phyloP scores from a whole-genome alignment of 2,329 filamentous ascomycete genomes.

The Aureobasidium sp. region DNA sequence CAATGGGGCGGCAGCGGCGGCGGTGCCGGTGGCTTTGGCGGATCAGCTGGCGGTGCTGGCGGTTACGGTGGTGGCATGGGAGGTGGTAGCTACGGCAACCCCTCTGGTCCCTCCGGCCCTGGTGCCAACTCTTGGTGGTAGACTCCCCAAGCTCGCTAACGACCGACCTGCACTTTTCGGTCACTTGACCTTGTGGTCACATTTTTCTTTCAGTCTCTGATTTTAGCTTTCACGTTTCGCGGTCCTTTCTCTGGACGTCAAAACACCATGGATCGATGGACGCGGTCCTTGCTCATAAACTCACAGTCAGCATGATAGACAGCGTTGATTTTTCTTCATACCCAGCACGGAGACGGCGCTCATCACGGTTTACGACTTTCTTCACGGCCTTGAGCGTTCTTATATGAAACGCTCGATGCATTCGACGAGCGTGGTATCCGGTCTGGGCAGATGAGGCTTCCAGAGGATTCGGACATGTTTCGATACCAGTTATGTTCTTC shows the following conservation, averaged over 20 bases:
- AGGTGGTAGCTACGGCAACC: constrained; percentile 57
- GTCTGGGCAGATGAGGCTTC: constrained; percentile 10
- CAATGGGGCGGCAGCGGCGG: constrained; percentile 38
- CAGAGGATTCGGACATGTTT: constrained; percentile 13
- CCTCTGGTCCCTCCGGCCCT: constrained; percentile 53
- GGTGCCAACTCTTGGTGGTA: constrained; percentile 52
- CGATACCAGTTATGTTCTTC: constrained; percentile 9
- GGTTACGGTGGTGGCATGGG: constrained; percentile 31
- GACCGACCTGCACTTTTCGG: not conserved
- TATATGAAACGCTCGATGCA: constrained; percentile 6
- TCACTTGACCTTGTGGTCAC: constrained; percentile 4
- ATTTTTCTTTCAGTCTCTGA: constrained; percentile 18
- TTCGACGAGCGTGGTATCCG: constrained; percentile 9
- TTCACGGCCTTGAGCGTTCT: constrained; percentile 11
- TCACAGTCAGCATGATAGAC: constrained; percentile 41
- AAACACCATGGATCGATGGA: constrained; percentile 16
- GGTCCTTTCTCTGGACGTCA: constrained; percentile 23
- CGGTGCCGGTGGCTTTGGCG: constrained; percentile 33
- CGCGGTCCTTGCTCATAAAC: constrained; percentile 33
- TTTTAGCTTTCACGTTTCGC: constrained; percentile 18
- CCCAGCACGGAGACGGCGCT: constrained; percentile 13
- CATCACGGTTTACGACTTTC: constrained; percentile 13
- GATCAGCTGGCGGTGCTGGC: not conserved
- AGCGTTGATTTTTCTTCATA: constrained; percentile 35
- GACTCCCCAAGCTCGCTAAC: constrained; percentile 16